Conservation (phyloP, 2,329 filamentous ascomycete genomes). For the Cadophora malorum region DNA sequence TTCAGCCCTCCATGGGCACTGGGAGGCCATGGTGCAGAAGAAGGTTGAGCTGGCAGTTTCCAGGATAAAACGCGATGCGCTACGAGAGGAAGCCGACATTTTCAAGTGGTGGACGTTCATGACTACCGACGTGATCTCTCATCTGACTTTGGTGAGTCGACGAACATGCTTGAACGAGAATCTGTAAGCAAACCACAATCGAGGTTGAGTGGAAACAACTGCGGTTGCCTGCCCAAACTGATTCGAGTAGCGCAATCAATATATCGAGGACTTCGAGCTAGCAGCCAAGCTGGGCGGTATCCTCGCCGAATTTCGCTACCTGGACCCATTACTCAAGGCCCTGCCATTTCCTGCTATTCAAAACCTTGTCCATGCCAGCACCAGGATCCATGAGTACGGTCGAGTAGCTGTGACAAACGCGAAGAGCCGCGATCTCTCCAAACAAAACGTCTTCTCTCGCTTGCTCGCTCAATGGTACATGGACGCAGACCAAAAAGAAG, state of each 20-base stretch:
- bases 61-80: slow-evolving; percentile 53
- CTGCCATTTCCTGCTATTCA: neutral
- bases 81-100: slow-evolving; percentile 51
- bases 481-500: slow-evolving; percentile 14
- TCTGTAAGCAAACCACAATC: too few species aligned
- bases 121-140: slow-evolving; percentile 59
- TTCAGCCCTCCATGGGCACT: slow-evolving; percentile 42
- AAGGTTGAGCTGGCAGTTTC: slow-evolving; percentile 50
- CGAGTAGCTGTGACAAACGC: neutral
- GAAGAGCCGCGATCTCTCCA: slow-evolving; percentile 6
- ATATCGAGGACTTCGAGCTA: slow-evolving; percentile 58
- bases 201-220: too few species aligned
- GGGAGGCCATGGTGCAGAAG: slow-evolving; percentile 46
- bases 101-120: slow-evolving; percentile 62
- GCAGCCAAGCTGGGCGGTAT: slow-evolving; percentile 48
- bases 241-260: too few species aligned
- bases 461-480: neutral
- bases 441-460: slow-evolving; percentile 14
- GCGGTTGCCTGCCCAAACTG: too few species aligned
- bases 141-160: slow-evolving; percentile 59
- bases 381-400: neutral
- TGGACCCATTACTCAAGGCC: neutral
- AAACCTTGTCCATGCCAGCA: neutral
- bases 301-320: neutral
- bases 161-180: too few species aligned